Percentiles rank a stretch among this genome's conserved stretches.
phyloP scores from a whole-genome alignment of 805 yeast genomes.

The Tetrapisispora iriomotensis region DNA sequence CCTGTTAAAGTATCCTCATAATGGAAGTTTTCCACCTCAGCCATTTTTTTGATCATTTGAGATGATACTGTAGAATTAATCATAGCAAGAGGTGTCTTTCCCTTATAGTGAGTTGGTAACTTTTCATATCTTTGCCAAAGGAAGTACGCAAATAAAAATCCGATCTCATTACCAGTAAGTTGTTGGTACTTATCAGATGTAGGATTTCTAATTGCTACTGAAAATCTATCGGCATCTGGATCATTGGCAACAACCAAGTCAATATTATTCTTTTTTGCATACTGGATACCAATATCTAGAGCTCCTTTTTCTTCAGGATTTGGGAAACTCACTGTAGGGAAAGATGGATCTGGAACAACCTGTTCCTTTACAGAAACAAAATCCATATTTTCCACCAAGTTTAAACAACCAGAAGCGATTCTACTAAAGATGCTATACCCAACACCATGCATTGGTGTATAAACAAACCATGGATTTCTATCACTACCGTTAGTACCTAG shows the following conservation, averaged over 20 bases:
- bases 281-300: conserved; percentile 52
- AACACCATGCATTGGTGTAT: conserved; percentile 95
- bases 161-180: conserved; percentile 85
- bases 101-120: conserved; percentile 19
- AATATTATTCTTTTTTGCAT: conserved; percentile 39
- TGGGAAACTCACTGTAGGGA: conserved; percentile 81
- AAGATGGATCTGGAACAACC: conserved; percentile 68
- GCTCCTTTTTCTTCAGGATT: conserved; percentile 97
- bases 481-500: not conserved
- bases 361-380: conserved; percentile 50
- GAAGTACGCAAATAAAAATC: conserved; percentile 69
- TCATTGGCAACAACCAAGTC: conserved; percentile 76
- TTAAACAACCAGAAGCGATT: conserved; percentile 24
- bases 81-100: conserved; percentile 38
- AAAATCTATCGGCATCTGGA: conserved; percentile 95
- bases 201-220: conserved; percentile 52
- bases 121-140: conserved; percentile 32
- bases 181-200: conserved; percentile 52
- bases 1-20: conserved; percentile 86
- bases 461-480: conserved; percentile 43
- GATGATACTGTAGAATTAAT: conserved; percentile 90
- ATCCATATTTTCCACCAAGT: conserved; percentile 30
- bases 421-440: conserved; percentile 54
- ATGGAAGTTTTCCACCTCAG: conserved; percentile 47
- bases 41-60: conserved; percentile 64